Base-by-base conservation (phyloP, 805 yeast species). In the Wickerhamomyces tratensis region DNA sequence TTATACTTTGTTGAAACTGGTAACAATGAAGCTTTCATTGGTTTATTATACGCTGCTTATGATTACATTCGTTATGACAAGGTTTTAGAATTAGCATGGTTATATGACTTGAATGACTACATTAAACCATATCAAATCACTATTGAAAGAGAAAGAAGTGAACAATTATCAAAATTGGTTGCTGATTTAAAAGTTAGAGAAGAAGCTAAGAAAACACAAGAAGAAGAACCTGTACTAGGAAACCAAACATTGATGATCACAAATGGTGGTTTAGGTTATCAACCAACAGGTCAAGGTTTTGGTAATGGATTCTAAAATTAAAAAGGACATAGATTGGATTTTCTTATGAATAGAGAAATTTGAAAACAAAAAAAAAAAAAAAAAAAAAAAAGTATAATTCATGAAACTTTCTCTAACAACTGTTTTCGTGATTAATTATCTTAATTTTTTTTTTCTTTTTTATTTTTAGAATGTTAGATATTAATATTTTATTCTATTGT, bases 1-100 rank as follows among this genome's bases (percentile, higher is more conserved):
- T 75, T 82, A 42, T 93, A 91, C 68, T 93, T 93, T 63, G 97
- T 93, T 46, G 97, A 91, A 55, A 86, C 95, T 35, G 98, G 96
- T 52, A 93, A 93, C 68, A 87, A 82, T 64, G 98, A 93, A 69
- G 86, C 96, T 56, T 85, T 87, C 59, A 83, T 88, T 55, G 97
- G 96, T 6, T 76, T 89, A 47, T 72, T 93, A 57, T 93, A 82
- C 67, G 69, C 86, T 6, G 86, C 94, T 56, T 93, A 93, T 63
- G 85, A 82, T 41, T 69, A 82, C 57, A 71, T 93, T 50, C 77
- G 77, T 41, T 79, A 77, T 50, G 98, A 93, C 57, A 80, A 81
- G 56, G 96, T 91, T 20, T 65, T 83, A 51, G 98, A 93, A 63
- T 68, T 88, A 50, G 74, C 95, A 33, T 93, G 99, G 98, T 71